Evolutionary conservation across 176 grass and related monocot genomes (phyloP).

Genomic region (Carex cristatella): DNA sequence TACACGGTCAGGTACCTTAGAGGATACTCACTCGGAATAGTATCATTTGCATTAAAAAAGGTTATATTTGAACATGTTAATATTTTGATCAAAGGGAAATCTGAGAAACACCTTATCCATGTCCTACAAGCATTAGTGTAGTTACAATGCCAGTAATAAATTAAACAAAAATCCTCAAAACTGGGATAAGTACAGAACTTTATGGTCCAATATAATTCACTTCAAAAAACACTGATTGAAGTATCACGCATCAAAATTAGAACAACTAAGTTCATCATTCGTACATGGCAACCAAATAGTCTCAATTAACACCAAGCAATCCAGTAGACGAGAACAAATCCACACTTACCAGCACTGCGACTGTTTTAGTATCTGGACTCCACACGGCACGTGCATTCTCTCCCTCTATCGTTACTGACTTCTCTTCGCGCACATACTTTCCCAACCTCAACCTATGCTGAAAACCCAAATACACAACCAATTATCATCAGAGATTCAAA

Average conservation of each 20-base stretch:
- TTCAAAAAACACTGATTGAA: neutral
- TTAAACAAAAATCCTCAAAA: neutral
- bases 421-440: conserved; percentile 50
- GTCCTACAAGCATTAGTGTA: neutral
- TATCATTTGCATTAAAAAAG: neutral
- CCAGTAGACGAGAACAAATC: conserved; percentile 7
- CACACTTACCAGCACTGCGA: conserved; percentile 70
- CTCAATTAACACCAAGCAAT: neutral
- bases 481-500: neutral
- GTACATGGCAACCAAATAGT: neutral
- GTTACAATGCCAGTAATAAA: neutral
- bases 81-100: neutral
- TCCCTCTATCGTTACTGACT: conserved; percentile 51
- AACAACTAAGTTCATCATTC: neutral
- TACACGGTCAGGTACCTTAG: no score
- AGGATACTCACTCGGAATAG: neutral
- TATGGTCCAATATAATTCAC: neutral
- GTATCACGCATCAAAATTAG: neutral
- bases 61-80: neutral
- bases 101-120: neutral
- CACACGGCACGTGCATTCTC: conserved; percentile 78
- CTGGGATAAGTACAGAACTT: neutral
- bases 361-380: conserved; percentile 77
- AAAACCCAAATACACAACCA: neutral
- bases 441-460: conserved; percentile 78